Percentiles rank a stretch among this genome's conserved stretches.
phyloP scores from a whole-genome alignment of 768 basidiomycete species.

The Lentinula aciculospora region DNA sequence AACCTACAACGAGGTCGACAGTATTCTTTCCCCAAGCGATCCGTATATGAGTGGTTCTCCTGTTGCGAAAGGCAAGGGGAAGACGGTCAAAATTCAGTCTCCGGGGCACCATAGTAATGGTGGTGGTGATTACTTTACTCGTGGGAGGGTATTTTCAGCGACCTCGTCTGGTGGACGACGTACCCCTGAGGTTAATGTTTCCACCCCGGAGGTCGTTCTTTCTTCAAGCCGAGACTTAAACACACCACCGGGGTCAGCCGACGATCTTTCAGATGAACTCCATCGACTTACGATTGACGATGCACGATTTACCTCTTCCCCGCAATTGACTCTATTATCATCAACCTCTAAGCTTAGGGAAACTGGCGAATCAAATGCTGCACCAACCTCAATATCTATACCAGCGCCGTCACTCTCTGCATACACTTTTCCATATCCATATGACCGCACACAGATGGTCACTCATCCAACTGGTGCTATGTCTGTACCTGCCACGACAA shows the following conservation, averaged over 20 bases:
- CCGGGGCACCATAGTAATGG: neutral
- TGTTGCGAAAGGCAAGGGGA: neutral
- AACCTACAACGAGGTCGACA: neutral
- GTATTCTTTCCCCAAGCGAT: neutral
- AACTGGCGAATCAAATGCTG: neutral
- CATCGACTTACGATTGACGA: neutral
- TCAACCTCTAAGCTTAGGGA: neutral
- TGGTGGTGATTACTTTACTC: slow-evolving; percentile 4
- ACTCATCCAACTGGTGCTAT: neutral
- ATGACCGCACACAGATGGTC: neutral
- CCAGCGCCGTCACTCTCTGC: neutral
- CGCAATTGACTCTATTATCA: neutral
- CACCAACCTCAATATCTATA: neutral
- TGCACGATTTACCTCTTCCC: neutral
- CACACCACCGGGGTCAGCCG: neutral
- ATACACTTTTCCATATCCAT: neutral
- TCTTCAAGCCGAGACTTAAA: neutral
- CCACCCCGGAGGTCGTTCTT: neutral
- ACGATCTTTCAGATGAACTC: neutral
- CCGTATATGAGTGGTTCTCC: neutral
- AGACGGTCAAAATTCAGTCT: neutral
- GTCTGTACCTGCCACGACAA: neutral
- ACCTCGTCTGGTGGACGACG: neutral
- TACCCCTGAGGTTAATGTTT: neutral
- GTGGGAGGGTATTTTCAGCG: slow-evolving; percentile 4